Base-by-base conservation (phyloP, 495 filamentous ascomycete species). In the Podospora pseudopauciseta region DNA sequence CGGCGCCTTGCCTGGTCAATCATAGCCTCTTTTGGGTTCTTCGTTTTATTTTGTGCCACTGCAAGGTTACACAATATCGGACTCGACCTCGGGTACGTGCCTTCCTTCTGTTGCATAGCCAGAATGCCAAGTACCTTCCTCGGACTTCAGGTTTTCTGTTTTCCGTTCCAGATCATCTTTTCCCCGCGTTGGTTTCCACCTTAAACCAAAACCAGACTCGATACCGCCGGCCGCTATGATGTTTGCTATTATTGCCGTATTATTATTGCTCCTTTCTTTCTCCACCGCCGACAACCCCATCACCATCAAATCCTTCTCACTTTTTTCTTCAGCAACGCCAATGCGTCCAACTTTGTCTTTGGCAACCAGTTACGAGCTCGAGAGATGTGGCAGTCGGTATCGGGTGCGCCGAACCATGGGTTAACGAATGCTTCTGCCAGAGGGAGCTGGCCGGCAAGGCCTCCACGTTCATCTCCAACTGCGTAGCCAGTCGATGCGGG, bases 301-400 rank as follows among this genome's bases (percentile, higher is more conserved):
- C 15, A 65, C 69, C 2, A 53, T 68, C 15, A 20, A 30, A n/a
- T 65, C 65, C 4, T 65, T 60, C 39, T 4, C 62, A 11, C 34
- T 60, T 15, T 71, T 71, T 65, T 58, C 32, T 65, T 7, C 9
- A 49, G n/a, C 57, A 65, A 18, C 69, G 62, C 39, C 62, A 57
- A 19, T 71, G 65, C 56, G 66, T 65, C 66, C 68, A 71, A n/a
- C 26, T 30, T 18, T 71, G 69, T 28, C 30, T 70, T 5, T 70
- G 68, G 68, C 68, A 59, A 3, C 28, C 30, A 6, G 15, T 11
- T 2, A 16, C 39, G 39, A 27, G 34, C 0, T 20, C 60, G 13
- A 30, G 18, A 13, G 69, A 62, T 28, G 61, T 71, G 9, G 57
- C 58, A 3, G 44, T 23, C 6, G 39, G 16, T 19, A 60, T 68